A percentile compares a stretch with the other conserved stretches of the same genome.
phyloP scores from a whole-genome alignment of 176 grass and related monocot species.

The Phoenix dactylifera region DNA sequence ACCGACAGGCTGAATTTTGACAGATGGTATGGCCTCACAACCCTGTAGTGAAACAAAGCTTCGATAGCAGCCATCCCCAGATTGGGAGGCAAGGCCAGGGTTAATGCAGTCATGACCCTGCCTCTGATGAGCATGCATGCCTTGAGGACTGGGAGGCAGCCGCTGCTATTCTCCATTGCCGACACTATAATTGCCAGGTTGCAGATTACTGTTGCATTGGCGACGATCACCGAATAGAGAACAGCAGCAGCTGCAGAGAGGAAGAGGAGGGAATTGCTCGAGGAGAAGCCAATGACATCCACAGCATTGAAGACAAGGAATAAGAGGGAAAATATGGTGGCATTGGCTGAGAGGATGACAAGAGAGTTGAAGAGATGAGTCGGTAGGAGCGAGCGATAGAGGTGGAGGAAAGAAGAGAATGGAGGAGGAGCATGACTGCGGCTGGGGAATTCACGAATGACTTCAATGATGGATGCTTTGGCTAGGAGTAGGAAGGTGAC shows the following conservation, averaged over 20 bases:
- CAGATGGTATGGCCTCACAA: conserved; percentile 31
- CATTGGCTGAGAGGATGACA: conserved; percentile 62
- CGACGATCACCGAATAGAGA: conserved; percentile 30
- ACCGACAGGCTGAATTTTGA: conserved; percentile 26
- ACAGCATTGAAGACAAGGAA: conserved; percentile 59
- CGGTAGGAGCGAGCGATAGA: conserved; percentile 42
- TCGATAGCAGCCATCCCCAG: conserved; percentile 47
- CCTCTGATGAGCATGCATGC: conserved; percentile 48
- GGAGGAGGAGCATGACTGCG: conserved; percentile 12
- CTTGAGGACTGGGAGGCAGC: conserved; percentile 48
- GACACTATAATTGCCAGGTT: conserved; percentile 60
- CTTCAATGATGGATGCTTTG: conserved; percentile 52
- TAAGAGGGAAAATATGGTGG: conserved; percentile 65
- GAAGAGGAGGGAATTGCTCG: conserved; percentile 17
- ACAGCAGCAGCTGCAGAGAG: conserved; percentile 47
- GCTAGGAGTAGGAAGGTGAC: conserved; percentile 68
- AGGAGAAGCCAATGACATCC: conserved; percentile 37
- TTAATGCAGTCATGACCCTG: conserved; percentile 35
- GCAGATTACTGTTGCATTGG: conserved; percentile 59
- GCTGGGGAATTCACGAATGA: conserved; percentile 22
- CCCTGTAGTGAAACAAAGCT: conserved; percentile 70
- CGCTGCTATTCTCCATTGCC: conserved; percentile 42
- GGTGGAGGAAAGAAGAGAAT: conserved; percentile 10
- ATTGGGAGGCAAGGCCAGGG: conserved; percentile 60
- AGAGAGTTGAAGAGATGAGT: conserved; percentile 60